These are phyloP conservation scores for Canna indica DNA, from an alignment of 176 grass and related monocot genomes.

Conservation along the genomic window DNA sequence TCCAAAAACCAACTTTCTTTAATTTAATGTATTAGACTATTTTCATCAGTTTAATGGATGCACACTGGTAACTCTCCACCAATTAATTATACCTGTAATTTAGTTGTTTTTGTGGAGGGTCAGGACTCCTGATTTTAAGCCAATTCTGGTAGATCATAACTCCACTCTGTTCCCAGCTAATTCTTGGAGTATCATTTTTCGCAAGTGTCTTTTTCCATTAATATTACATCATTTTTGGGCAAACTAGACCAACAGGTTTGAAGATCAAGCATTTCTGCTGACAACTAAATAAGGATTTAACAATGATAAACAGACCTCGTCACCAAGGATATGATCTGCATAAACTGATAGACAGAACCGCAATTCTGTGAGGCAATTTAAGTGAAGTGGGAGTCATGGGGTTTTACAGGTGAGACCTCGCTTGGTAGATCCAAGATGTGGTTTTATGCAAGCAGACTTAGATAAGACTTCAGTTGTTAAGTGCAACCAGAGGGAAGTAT, in stretches of 20 bases:
- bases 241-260: background rate
- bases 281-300: background rate
- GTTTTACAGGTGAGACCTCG: background rate
- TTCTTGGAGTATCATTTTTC: background rate
- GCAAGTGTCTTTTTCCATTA: background rate
- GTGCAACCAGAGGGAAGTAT: background rate
- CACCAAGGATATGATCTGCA: background rate
- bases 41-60: no score
- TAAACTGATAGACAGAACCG: background rate
- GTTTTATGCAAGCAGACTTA: background rate
- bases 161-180: background rate
- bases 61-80: no score
- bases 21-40: no score
- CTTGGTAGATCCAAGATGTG: background rate
- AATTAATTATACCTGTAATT: no score
- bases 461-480: no score
- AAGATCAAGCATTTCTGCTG: background rate
- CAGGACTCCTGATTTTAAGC: no score
- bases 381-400: background rate
- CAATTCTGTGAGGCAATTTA: background rate
- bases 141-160: no score
- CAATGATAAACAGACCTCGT: background rate
- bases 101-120: no score
- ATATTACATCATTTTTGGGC: background rate
- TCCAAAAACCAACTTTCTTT: no score